Evolutionary conservation across 257 asterid genomes (phyloP), one percentile per base, ranked within the genome.

Genomic region (Eustoma russellianum): DNA sequence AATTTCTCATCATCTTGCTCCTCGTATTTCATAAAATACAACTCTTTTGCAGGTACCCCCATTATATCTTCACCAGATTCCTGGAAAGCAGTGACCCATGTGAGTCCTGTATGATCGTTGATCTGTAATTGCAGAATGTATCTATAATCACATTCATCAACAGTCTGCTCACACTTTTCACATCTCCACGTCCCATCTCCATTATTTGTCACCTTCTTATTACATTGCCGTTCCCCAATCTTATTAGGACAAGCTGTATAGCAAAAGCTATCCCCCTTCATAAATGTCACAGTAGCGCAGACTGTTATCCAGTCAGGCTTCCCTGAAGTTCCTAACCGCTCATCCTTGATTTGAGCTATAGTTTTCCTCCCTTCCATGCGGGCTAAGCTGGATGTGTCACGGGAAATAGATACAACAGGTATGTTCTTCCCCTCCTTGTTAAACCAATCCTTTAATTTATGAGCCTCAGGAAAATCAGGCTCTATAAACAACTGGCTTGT

Each of bases 131-230:
- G 93, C 58, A 90, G 93, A 61, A 86, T 79, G 59, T 90, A 90
- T 76, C 98, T 75, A 48, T 83, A 81, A 58, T 90, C 98, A 57
- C 95, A 83, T 62, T 83, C 95, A 60, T 81, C 93, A 43, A 86
- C 56, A 17, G 65, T 28, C 75, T 78, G 71, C 50, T 83, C 91
- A 69, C 98, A 90, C 72, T 74, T 76, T 11, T 82, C 95, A 33
- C 98, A 90, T 45, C 77, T 65, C 96, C 94, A 90, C 60, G 76
- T 83, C n/a, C 96, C 95, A 62, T 86, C 96, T 8, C 91, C 96
- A 52, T 83, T 78, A 60, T 90, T 82, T 57, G 70, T 74, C 49
- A 90, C 98, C 76, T 90, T 90, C 65, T 86, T 90, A 76, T 51
- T 80, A 83, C 98, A 90, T 50, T 76, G 94, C 2, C 96, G 80